phyloP scores from a whole-genome alignment of 73 alveolate genomes.

The Diophrys appendiculata region DNA sequence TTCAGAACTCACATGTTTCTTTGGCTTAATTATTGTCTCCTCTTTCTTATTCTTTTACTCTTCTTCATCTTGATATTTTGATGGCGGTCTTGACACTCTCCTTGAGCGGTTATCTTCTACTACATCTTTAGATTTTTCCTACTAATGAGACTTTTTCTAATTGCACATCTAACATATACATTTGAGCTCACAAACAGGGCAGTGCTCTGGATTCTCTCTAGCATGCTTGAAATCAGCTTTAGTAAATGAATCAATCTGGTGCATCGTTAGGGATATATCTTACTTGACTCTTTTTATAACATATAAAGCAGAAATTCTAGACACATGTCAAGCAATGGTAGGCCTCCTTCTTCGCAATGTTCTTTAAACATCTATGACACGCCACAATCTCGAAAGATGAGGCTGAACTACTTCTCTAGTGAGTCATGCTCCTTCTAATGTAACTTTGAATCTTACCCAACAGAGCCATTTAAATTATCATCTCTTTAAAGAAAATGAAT shows the following conservation, averaged over 20 bases:
- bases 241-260: constrained; percentile 30
- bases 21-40: not conserved
- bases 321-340: not conserved
- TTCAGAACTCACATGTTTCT: not conserved
- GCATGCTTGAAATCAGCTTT: constrained; percentile 37
- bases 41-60: not conserved
- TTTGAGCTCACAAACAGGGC: constrained; percentile 18
- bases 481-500: too few species aligned
- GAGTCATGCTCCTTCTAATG: too few species aligned
- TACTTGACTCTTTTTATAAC: constrained; percentile 4
- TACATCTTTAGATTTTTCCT: not conserved
- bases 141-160: not conserved
- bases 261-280: not conserved
- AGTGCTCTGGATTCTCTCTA: constrained; percentile 17
- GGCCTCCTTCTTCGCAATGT: not conserved
- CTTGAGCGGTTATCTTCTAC: not conserved
- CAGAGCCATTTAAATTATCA: not conserved
- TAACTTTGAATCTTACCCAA: too few species aligned
- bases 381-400: too few species aligned
- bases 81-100: not conserved
- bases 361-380: not conserved
- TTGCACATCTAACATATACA: constrained; percentile 15
- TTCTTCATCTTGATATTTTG: not conserved
- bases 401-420: too few species aligned
- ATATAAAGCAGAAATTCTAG: not conserved